Base-by-base conservation (phyloP, 495 filamentous ascomycete genomes). In the Talaromyces borbonicus region DNA sequence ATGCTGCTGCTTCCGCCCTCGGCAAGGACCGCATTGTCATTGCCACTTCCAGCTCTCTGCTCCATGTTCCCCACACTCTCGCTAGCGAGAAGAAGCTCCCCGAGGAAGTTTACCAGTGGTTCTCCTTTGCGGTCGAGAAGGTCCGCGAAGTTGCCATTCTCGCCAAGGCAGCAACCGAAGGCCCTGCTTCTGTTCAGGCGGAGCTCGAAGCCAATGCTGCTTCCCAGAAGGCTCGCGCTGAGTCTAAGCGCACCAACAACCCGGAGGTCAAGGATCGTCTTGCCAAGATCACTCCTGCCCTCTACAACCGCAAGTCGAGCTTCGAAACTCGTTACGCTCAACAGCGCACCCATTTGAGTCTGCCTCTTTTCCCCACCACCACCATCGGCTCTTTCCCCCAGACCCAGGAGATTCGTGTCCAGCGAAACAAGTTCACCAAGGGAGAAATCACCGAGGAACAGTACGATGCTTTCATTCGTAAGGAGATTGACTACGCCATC, bases 371-470 rank as follows among this genome's bases (percentile, higher is more conserved):
- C 85, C 92, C 92, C 51, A 98, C 92, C 61, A 98, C 92, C 65
- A 97, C 92, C 61, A 98, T 98, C 51, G 92, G 92, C 47, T 95
- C 89, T 47, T 98, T 98, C 85, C 92, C 92, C 53, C 93, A 98
- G 77, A 98, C 92, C 62, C 87, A 86, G 77, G 87, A 95, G 68
- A 98, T 98, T 71, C 88, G 92, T 71, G 70, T 95, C 53, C 81
- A 87, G 65, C 81, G 92, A 49, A 94, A 92, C 77, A 92, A 89
- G 77, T 89, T 95, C 76, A 90, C 87, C 75, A 98, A 98, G 79
- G 85, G 84, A 54, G 90, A 96, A 63, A 96, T 97, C 69, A 85
- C 80, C 39, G 75, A 82, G 47, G 77, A 84, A 57, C 70, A 97
- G 74, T 98, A 98, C 66, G 93, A 97, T 66, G 81, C 84, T 58